phyloP scores from a whole-genome alignment of 2,329 filamentous ascomycete genomes.

The Diaporthe caulivora region DNA sequence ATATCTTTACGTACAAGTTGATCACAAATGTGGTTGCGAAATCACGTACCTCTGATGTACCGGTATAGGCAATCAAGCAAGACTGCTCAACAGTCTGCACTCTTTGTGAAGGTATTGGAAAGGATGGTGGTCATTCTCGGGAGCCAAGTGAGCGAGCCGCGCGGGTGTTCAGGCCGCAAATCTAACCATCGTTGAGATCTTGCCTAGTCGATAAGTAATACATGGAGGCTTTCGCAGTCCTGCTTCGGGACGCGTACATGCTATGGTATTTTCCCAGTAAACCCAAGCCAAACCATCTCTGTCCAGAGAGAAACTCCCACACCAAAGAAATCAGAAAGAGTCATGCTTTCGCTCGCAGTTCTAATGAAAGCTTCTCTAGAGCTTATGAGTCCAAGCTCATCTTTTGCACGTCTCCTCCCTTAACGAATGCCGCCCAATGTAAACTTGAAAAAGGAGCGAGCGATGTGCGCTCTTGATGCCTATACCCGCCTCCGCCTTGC shows the following conservation, averaged over 20 bases:
- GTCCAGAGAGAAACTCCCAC: constrained; percentile 14
- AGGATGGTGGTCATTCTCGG: no score
- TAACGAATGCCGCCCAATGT: not conserved
- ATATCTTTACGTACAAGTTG: no score
- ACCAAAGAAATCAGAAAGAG: not conserved
- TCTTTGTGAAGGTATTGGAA: no score
- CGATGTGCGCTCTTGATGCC: constrained; percentile 19
- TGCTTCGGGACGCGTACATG: constrained; percentile 31
- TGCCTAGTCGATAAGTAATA: constrained; percentile 11
- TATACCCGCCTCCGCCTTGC: not conserved
- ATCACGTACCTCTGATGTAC: no score
- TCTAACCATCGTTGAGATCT: constrained; percentile 18
- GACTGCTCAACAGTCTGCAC: no score
- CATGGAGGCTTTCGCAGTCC: constrained; percentile 31
- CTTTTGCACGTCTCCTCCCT: not conserved
- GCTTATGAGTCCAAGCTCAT: not conserved
- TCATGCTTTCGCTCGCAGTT: constrained; percentile 2
- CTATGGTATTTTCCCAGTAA: constrained; percentile 1
- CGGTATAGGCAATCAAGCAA: no score
- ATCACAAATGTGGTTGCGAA: no score
- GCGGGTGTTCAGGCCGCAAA: not conserved
- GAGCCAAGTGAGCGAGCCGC: not conserved
- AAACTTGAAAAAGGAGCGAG: not conserved
- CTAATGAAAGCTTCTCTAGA: constrained; percentile 11
- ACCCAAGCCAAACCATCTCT: constrained; percentile 5